Conservation (phyloP, 768 basidiomycete species). For the Tubosaeta sp. region DNA sequence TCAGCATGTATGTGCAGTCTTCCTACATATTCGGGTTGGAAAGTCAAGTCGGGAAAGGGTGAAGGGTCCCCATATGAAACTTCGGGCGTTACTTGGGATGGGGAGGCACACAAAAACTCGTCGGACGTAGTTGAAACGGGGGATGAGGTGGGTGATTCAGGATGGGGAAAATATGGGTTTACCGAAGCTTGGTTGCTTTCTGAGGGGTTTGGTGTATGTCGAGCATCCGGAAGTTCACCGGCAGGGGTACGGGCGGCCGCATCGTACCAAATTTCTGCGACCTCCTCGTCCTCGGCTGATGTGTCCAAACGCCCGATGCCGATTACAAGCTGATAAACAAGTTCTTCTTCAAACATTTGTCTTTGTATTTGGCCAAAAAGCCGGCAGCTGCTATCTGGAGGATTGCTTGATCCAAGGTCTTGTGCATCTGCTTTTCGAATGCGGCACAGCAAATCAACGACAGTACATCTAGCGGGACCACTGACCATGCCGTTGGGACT, state of each 20-base stretch:
- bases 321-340: conserved; percentile 82
- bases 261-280: conserved; percentile 30
- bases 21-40: conserved; percentile 13
- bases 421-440: conserved; percentile 57
- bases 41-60: conserved; percentile 7
- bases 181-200: conserved; percentile 13
- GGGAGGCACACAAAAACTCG: conserved; percentile 7
- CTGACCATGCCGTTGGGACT: conserved; percentile 73
- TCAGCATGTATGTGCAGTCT: conserved; percentile 11
- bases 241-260: conserved; percentile 31
- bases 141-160: conserved; percentile 28
- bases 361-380: conserved; percentile 55
- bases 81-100: conserved; percentile 17
- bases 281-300: conserved; percentile 34
- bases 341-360: conserved; percentile 70
- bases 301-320: conserved; percentile 77
- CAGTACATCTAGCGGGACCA: conserved; percentile 64
- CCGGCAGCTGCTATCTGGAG: conserved; percentile 31
- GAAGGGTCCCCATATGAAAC: conserved; percentile 12
- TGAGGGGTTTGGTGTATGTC: conserved; percentile 9
- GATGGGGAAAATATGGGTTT: conserved; percentile 55
- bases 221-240: conserved; percentile 21
- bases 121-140: conserved; percentile 20
- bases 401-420: conserved; percentile 32
- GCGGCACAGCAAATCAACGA: conserved; percentile 74